phyloP scores from a whole-genome alignment of 768 basidiomycete species.

The Chlorophyllum brunneum region DNA sequence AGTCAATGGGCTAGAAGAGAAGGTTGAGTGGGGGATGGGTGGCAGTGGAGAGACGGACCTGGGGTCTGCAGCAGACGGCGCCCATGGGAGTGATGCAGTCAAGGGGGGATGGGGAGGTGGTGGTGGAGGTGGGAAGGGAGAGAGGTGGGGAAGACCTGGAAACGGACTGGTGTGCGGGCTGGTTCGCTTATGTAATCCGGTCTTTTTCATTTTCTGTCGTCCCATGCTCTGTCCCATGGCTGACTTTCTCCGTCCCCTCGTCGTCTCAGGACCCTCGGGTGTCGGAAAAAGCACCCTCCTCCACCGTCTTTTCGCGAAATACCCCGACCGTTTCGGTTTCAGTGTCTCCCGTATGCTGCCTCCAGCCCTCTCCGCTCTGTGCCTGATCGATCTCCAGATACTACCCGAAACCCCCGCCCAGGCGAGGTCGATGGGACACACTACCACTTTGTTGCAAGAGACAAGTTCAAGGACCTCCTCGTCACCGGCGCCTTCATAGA shows the following conservation, averaged over 20 bases:
- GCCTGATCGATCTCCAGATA: constrained; percentile 51
- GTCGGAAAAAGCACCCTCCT: constrained; percentile 94
- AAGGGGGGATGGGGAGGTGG: constrained; percentile 6
- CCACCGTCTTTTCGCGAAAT: constrained; percentile 71
- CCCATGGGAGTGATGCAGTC: constrained; percentile 48
- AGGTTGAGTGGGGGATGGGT: constrained; percentile 1
- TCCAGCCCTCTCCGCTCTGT: constrained; percentile 15
- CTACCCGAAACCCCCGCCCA: constrained; percentile 79
- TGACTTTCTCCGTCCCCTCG: constrained; percentile 64
- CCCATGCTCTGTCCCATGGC: constrained; percentile 8
- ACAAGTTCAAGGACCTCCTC: constrained; percentile 71
- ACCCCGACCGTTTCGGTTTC: constrained; percentile 87
- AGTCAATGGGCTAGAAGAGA: constrained; percentile 77
- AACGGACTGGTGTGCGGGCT: constrained; percentile 2
- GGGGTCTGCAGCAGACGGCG: constrained; percentile 79
- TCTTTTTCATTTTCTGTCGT: background rate
- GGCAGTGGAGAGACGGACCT: constrained; percentile 39
- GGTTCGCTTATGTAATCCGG: constrained; percentile 7
- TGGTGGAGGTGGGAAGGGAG: constrained; percentile 5
- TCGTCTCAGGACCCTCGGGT: constrained; percentile 89
- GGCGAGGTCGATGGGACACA: constrained; percentile 81
- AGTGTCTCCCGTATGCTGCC: constrained; percentile 77
- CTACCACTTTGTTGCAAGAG: constrained; percentile 78
- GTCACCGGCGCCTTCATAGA: constrained; percentile 81
- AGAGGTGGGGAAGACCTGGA: no score